Conservation (phyloP, 192 early-diverging fungal species). For the Powellomyces hirtus region DNA sequence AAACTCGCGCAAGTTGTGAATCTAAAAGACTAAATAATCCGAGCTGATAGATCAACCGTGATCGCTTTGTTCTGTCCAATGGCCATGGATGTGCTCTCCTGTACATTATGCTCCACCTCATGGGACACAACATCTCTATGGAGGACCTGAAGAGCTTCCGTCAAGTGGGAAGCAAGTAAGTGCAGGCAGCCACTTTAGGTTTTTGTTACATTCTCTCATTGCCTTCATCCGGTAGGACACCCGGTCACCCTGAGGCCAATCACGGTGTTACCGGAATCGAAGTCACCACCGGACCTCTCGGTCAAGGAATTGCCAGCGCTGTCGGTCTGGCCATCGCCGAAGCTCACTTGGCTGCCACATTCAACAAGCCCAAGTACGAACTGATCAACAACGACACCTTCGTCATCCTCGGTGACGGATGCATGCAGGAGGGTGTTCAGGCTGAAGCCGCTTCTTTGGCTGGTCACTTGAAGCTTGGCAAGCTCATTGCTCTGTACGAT, state of each 20-base stretch:
- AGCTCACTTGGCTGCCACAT: slow-evolving; percentile 84
- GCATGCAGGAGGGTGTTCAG: slow-evolving; percentile 96
- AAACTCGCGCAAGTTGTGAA: too few relatives aligned
- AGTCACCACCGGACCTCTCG: slow-evolving; percentile 95
- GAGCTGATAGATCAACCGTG: slow-evolving; percentile 83
- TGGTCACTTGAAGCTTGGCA: slow-evolving; percentile 78
- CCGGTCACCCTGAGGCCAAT: slow-evolving; percentile 90
- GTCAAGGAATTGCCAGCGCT: slow-evolving; percentile 88
- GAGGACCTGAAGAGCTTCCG: slow-evolving; percentile 92
- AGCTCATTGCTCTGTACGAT: slow-evolving; percentile 93
- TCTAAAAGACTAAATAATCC: too few relatives aligned
- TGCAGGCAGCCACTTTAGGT: not conserved
- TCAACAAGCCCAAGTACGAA: slow-evolving; percentile 84
- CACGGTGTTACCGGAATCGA: slow-evolving; percentile 88
- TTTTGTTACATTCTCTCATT: too few relatives aligned
- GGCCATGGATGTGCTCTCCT: slow-evolving; percentile 93
- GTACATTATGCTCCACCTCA: slow-evolving; percentile 85
- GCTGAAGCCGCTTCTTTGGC: slow-evolving; percentile 91
- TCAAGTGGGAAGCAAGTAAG: slow-evolving; percentile 76
- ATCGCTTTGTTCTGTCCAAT: slow-evolving; percentile 97
- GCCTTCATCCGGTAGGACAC: slow-evolving; percentile 66
- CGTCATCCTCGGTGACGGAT: slow-evolving; percentile 89
- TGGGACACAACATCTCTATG: slow-evolving; percentile 83
- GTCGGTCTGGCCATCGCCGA: slow-evolving; percentile 92
- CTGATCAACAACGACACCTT: slow-evolving; percentile 87